phyloP scores from a whole-genome alignment of 176 grass and related monocot genomes.

The Paspalum notatum region DNA sequence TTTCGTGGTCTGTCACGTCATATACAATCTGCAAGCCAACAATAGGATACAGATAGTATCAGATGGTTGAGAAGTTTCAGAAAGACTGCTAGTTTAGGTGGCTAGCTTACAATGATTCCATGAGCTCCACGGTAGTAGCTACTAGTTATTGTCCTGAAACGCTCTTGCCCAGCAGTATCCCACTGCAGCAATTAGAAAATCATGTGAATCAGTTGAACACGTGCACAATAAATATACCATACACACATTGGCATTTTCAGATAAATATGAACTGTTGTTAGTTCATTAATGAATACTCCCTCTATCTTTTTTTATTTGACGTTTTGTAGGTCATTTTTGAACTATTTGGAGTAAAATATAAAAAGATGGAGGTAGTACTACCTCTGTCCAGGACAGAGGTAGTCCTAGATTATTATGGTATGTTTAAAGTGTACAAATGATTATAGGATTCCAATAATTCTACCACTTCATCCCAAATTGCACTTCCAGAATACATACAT shows the following conservation, averaged over 20 bases:
- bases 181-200: slow-evolving; percentile 53
- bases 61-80: neutral
- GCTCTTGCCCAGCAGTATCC: slow-evolving; percentile 97
- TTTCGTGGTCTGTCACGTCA: slow-evolving; percentile 95
- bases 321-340: too few relatives aligned
- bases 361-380: too few relatives aligned
- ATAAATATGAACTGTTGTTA: neutral
- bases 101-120: slow-evolving; percentile 77
- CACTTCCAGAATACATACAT: neutral
- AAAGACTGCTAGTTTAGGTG: slow-evolving; percentile 20
- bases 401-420: neutral
- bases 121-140: slow-evolving; percentile 94
- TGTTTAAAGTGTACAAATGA: neutral
- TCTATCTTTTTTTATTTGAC: too few relatives aligned
- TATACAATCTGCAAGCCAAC: slow-evolving; percentile 70
- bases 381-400: too few relatives aligned
- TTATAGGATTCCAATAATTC: too few relatives aligned
- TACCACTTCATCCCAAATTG: neutral
- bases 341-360: too few relatives aligned
- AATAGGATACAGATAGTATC: neutral
- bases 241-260: neutral
- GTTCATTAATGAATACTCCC: neutral
- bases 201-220: neutral
- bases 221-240: neutral
- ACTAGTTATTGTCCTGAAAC: slow-evolving; percentile 92